phyloP scores from a whole-genome alignment of 2,329 filamentous ascomycete species.

The Catunica adiposa region DNA sequence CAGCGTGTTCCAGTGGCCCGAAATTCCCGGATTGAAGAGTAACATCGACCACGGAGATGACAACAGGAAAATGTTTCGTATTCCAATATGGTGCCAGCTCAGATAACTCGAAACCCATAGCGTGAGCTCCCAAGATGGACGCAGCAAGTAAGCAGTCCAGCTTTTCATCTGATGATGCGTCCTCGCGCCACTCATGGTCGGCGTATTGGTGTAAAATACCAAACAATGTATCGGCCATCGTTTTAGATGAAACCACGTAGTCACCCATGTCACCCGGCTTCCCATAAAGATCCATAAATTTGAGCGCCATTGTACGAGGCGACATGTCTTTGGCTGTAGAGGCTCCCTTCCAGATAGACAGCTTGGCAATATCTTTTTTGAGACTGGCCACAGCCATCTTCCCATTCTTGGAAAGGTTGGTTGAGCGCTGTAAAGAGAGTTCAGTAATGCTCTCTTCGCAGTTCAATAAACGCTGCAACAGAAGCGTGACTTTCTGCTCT shows the following conservation, averaged over 20 bases:
- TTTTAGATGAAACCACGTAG: conserved; percentile 11
- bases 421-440: conserved; percentile 47
- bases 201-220: conserved; percentile 13
- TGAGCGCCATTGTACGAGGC: conserved; percentile 44
- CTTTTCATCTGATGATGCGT: conserved; percentile 11
- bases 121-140: conserved; percentile 39
- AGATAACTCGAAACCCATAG: conserved; percentile 30
- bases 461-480: conserved; percentile 40
- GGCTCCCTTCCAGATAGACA: conserved; percentile 42
- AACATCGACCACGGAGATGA: conserved; percentile 32
- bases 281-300: conserved; percentile 14
- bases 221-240: conserved; percentile 16
- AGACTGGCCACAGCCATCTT: conserved; percentile 40
- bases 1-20: conserved; percentile 28
- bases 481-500: conserved; percentile 34
- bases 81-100: conserved; percentile 29
- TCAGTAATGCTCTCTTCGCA: conserved; percentile 37
- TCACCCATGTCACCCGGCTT: conserved; percentile 12
- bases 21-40: conserved; percentile 24
- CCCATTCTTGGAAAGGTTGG: conserved; percentile 51
- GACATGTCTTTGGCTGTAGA: conserved; percentile 34
- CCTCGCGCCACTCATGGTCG: conserved; percentile 12
- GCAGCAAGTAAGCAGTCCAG: conserved; percentile 19
- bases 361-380: conserved; percentile 33
- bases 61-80: conserved; percentile 31